Conservation (phyloP, 1,284 basidiomycete species). For the Microbotryum intermedium region DNA sequence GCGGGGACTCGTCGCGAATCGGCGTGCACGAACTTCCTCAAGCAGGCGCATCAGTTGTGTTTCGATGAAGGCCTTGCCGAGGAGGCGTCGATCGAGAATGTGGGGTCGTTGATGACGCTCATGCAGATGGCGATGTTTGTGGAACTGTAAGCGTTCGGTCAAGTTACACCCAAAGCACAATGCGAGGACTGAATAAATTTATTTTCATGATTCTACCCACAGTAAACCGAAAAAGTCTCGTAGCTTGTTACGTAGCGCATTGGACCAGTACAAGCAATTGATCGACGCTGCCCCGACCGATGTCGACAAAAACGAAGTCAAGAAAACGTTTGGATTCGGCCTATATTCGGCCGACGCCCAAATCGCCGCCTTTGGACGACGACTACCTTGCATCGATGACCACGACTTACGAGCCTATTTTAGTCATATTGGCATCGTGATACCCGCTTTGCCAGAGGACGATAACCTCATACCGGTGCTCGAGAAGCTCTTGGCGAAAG, state of each 20-base stretch:
- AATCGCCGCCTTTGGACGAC: slow-evolving; percentile 3
- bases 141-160: slow-evolving; percentile 4
- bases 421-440: slow-evolving; percentile 10
- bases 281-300: slow-evolving; percentile 4
- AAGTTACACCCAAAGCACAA: too few relatives aligned
- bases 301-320: not conserved
- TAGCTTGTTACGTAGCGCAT: not conserved
- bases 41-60: slow-evolving; percentile 8
- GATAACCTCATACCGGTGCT: not conserved
- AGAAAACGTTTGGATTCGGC: slow-evolving; percentile 8
- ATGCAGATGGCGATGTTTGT: slow-evolving; percentile 6
- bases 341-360: slow-evolving; percentile 13
- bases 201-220: slow-evolving; percentile 1
- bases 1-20: slow-evolving; percentile 13
- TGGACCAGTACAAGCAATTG: slow-evolving; percentile 15
- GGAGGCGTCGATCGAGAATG: slow-evolving; percentile 4
- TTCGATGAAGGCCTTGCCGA: slow-evolving; percentile 1
- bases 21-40: slow-evolving; percentile 6
- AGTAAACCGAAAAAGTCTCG: not conserved
- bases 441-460: slow-evolving; percentile 3
- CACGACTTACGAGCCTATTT: slow-evolving; percentile 10
- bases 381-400: not conserved
- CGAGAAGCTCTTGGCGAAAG: not conserved
- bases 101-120: slow-evolving; percentile 12
- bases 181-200: too few relatives aligned